phyloP scores from a whole-genome alignment of 1,139 yeast species.

The Hansenula anomala region DNA sequence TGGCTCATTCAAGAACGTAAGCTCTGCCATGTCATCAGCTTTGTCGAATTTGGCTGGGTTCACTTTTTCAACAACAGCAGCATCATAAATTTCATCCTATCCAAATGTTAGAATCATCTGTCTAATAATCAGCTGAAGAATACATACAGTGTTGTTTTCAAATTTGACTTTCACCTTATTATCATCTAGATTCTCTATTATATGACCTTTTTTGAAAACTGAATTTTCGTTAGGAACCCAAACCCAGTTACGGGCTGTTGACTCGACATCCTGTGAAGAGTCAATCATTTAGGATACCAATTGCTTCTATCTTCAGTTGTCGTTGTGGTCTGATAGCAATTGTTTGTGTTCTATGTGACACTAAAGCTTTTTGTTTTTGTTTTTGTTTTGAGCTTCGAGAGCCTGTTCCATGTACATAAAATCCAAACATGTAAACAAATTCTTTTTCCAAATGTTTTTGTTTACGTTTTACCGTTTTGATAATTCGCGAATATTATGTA shows the following conservation, averaged over 20 bases:
- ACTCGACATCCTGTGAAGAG: constrained; percentile 37
- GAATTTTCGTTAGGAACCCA: constrained; percentile 76
- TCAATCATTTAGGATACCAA: background rate
- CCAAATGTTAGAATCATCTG: background rate
- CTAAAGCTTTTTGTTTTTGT: background rate
- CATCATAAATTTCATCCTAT: constrained; percentile 38
- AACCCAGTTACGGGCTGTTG: constrained; percentile 58
- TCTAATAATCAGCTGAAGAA: too few relatives aligned
- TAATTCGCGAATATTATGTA: constrained; percentile 1
- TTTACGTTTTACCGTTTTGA: constrained; percentile 8
- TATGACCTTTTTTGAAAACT: constrained; percentile 67
- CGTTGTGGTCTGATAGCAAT: too few relatives aligned
- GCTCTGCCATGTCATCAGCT: constrained; percentile 92
- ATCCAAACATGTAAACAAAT: constrained; percentile 4
- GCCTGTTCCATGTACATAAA: background rate
- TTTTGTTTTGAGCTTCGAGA: background rate
- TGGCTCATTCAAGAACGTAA: constrained; percentile 92
- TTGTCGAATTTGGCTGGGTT: constrained; percentile 92
- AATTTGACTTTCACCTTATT: constrained; percentile 49
- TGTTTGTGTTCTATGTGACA: too few relatives aligned
- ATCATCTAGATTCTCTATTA: constrained; percentile 50
- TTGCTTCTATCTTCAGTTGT: too few relatives aligned
- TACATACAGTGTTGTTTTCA: constrained; percentile 39
- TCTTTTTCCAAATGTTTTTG: constrained; percentile 2
- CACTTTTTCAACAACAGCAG: constrained; percentile 53